phyloP scores from a whole-genome alignment of 202 grass and related monocot genomes.

The Tripidium arundinaceum region DNA sequence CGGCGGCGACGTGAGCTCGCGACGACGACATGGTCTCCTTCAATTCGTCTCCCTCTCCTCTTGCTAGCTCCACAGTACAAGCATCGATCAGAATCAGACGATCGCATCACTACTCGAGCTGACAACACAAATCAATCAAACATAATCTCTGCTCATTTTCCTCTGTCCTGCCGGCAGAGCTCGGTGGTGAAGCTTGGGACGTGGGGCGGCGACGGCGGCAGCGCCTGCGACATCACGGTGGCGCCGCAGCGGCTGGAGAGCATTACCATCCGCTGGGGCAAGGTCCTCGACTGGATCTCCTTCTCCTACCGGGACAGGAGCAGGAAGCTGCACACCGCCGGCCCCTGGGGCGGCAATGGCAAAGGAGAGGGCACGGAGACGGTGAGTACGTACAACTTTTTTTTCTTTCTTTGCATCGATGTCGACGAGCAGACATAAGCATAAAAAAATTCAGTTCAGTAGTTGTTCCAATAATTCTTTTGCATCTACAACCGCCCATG shows the following conservation, averaged over 20 bases:
- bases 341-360: constrained; percentile 23
- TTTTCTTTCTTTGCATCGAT: no score
- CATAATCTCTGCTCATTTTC: not conserved
- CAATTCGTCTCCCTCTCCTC: not conserved
- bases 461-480: no score
- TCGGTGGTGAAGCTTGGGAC: constrained; percentile 23
- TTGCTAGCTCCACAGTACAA: not conserved
- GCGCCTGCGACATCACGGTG: not conserved
- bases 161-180: not conserved
- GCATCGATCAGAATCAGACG: not conserved
- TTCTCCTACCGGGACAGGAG: not conserved
- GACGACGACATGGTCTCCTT: not conserved
- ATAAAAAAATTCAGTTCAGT: no score
- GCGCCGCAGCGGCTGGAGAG: constrained; percentile 25
- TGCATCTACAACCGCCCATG: not conserved
- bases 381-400: not conserved
- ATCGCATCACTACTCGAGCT: not conserved
- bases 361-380: not conserved
- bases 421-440: no score
- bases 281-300: constrained; percentile 18
- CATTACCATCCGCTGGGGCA: constrained; percentile 7
- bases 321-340: not conserved
- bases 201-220: constrained; percentile 21
- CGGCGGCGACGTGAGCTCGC: not conserved
- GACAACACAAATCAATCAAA: not conserved